Percentiles rank a stretch among this genome's conserved stretches.
phyloP scores from a whole-genome alignment of 495 filamentous ascomycete species.

The Bacidia rubella region DNA sequence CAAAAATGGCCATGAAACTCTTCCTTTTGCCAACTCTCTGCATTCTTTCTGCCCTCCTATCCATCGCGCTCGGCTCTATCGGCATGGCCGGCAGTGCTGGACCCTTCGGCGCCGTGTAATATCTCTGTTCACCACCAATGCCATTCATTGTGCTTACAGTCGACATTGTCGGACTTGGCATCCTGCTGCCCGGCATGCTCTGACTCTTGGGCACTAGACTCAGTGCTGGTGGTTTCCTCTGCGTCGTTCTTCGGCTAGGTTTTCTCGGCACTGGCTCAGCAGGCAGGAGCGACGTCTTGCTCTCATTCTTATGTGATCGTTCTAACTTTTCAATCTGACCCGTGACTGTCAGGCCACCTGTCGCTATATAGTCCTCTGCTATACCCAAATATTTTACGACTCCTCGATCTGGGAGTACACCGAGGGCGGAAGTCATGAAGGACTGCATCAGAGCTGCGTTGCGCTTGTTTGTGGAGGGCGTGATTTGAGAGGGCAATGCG shows the following conservation, averaged over 20 bases:
- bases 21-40: conserved; percentile 31
- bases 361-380: conserved; percentile 55
- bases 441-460: conserved; percentile 62
- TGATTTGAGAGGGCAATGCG: conserved; percentile 52
- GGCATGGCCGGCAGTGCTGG: conserved; percentile 21
- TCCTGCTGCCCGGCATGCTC: conserved; percentile 13
- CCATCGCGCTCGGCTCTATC: conserved; percentile 18
- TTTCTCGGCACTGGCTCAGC: not conserved
- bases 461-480: conserved; percentile 67
- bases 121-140: no score
- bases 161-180: conserved; percentile 14
- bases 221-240: conserved; percentile 1
- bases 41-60: conserved; percentile 23
- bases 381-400: conserved; percentile 57
- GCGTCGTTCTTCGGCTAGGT: not conserved
- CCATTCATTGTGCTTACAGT: not conserved
- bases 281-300: not conserved
- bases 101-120: conserved; percentile 1
- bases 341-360: conserved; percentile 52
- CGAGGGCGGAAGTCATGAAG: conserved; percentile 52
- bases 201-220: not conserved
- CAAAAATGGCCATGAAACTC: conserved; percentile 40
- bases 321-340: conserved; percentile 53
- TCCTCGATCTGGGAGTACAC: conserved; percentile 48
- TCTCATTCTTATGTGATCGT: conserved; percentile 14